Evolutionary conservation across 108 stramenopile species (phyloP), one percentile per base, ranked within the genome.

Genomic region (Pseudonitzschia pungens): DNA sequence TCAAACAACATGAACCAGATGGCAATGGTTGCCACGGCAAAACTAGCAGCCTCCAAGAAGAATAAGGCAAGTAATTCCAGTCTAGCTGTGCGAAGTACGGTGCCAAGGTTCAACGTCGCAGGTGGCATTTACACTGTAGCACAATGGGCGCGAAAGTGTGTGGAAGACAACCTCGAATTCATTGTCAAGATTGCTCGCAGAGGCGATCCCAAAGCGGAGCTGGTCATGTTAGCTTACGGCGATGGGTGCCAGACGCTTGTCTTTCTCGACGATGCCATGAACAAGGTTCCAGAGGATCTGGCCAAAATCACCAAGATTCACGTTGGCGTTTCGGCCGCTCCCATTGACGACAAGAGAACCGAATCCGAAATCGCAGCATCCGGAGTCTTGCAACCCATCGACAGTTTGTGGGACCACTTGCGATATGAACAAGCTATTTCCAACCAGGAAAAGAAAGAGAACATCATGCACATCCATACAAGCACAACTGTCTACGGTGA

Each of bases 381-480:
- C 42, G 78, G 78, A 14, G 78, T 79, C 52, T 69, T 79, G 62
- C 67, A 69, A 56, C 71, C 78, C 21, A 53, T 21, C 10, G 78
- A 79, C 48, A 63, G 58, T 50, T 60, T 79, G 52, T 79, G 78
- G 78, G 78, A 79, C 21, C 78, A 79, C 41, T 73, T 79, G 78
- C 65, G 71, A 8, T 79, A 66, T 31, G 66, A 79, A 44, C 65
- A 57, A 0, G 12, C 59, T 18, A 42, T 31, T 40, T 18, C 55
- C 5, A 0, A 43, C 24, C 41, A 68, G 12, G 65, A 64, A 29
- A 73, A 79, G 57, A 51, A 54, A 21, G 78, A 79, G 50, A 63
- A 73, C 43, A 56, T 60, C 50, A 57, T 79, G 73, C 73, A 60
- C 72, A 73, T 79, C 42, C 78, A 79, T 53, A 73, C 72, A 4